Evolutionary conservation across 768 basidiomycete species (phyloP).

Genomic region (Gymnopilus dilepis): DNA sequence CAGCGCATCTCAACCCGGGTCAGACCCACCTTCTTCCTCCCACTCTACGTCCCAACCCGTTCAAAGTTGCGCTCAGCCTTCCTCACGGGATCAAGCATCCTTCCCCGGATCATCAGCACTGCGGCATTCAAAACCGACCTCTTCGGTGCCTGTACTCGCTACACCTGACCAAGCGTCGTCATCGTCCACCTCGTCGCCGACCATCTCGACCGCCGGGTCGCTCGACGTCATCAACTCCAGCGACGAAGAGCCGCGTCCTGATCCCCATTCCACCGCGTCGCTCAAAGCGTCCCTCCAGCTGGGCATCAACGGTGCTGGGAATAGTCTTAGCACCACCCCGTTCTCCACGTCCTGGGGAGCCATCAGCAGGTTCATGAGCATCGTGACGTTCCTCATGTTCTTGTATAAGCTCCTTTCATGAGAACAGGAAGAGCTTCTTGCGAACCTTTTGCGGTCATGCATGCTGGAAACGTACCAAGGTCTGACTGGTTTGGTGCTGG

Average conservation of each 20-base stretch:
- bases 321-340: conserved; percentile 22
- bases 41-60: conserved; percentile 14
- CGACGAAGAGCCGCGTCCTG: conserved; percentile 1
- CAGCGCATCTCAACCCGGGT: conserved; percentile 11
- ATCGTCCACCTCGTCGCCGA: background rate
- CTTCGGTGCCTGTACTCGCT: background rate
- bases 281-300: background rate
- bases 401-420: conserved; percentile 33
- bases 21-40: conserved; percentile 19
- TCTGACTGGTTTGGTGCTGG: background rate
- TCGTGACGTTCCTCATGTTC: conserved; percentile 32
- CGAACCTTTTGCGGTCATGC: background rate
- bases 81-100: background rate
- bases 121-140: background rate
- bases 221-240: background rate
- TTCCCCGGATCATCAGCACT: background rate
- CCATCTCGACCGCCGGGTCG: conserved; percentile 5
- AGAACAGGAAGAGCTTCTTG: background rate
- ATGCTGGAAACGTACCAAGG: background rate
- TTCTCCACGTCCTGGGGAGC: conserved; percentile 30
- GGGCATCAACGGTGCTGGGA: background rate
- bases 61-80: background rate
- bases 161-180: background rate
- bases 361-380: conserved; percentile 30
- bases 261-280: background rate